Percentiles rank a stretch among this genome's conserved stretches.
These are phyloP conservation scores for Filobasidium uniguttulatum DNA, from an alignment of 1,284 basidiomycete species.

Conservation along the genomic window DNA sequence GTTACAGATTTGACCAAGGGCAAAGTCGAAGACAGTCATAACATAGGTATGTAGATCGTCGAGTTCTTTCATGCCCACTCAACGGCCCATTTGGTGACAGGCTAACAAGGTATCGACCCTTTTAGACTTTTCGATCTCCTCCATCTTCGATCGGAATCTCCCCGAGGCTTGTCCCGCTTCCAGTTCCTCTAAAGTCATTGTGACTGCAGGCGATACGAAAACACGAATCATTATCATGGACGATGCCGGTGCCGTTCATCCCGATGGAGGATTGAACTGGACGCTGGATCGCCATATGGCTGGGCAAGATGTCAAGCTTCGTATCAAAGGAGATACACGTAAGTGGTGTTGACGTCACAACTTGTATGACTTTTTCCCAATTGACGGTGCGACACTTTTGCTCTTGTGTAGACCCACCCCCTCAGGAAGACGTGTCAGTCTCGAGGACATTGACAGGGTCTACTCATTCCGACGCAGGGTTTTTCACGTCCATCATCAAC, in stretches of 20 bases:
- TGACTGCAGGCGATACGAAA: conserved; percentile 15
- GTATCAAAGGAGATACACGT: conserved; percentile 27
- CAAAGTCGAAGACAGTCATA: neutral
- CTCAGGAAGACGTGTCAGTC: conserved; percentile 45
- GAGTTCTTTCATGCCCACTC: conserved; percentile 24
- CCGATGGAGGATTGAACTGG: neutral
- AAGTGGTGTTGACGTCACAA: conserved; percentile 12
- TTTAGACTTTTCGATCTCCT: conserved; percentile 64
- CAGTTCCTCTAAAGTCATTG: conserved; percentile 38
- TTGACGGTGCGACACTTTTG: neutral
- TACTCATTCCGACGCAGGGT: conserved; percentile 59
- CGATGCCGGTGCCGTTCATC: conserved; percentile 1
- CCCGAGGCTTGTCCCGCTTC: conserved; percentile 45
- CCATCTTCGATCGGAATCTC: conserved; percentile 56
- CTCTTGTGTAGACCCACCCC: neutral
- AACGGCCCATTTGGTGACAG: neutral
- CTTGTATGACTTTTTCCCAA: neutral
- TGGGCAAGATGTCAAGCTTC: conserved; percentile 26
- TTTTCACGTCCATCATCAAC: conserved; percentile 60
- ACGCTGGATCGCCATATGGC: conserved; percentile 7
- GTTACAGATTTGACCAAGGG: conserved; percentile 52
- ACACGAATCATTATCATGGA: neutral
- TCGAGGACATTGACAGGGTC: conserved; percentile 59
- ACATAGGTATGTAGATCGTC: conserved; percentile 27
- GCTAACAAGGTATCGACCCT: neutral